Evolutionary conservation across 208 protist species (phyloP).

Genomic region (Histomonas meleagridis): DNA sequence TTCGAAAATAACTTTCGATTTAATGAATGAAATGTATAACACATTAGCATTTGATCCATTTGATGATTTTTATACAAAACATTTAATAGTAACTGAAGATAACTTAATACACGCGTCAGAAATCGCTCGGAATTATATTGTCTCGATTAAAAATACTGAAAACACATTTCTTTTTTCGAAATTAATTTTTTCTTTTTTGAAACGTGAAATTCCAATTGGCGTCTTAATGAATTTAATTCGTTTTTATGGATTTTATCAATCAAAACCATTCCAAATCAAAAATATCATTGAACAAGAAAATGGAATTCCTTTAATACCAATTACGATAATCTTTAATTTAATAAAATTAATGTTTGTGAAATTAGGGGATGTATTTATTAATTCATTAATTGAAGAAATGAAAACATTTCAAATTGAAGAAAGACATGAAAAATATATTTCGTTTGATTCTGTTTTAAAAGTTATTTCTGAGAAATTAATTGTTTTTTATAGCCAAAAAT

Average conservation of each 20-base stretch:
- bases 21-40: neutral
- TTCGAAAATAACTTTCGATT: neutral
- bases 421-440: neutral
- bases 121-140: neutral
- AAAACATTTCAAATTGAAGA: constrained; percentile 14
- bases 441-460: neutral
- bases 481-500: neutral
- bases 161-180: neutral
- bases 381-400: neutral
- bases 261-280: constrained; percentile 6
- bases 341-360: neutral
- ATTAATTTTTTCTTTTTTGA: neutral
- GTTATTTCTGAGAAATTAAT: neutral
- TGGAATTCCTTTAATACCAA: neutral
- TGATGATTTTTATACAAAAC: constrained; percentile 7
- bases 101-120: neutral
- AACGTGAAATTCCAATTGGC: neutral
- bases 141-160: neutral
- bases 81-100: neutral
- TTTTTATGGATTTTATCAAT: neutral
- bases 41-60: neutral
- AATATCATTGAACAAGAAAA: neutral
- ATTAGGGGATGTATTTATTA: neutral
- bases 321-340: neutral
- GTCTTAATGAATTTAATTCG: neutral